phyloP scores from a whole-genome alignment of 1,139 yeast genomes.

The Geotrichum bryndzae region DNA sequence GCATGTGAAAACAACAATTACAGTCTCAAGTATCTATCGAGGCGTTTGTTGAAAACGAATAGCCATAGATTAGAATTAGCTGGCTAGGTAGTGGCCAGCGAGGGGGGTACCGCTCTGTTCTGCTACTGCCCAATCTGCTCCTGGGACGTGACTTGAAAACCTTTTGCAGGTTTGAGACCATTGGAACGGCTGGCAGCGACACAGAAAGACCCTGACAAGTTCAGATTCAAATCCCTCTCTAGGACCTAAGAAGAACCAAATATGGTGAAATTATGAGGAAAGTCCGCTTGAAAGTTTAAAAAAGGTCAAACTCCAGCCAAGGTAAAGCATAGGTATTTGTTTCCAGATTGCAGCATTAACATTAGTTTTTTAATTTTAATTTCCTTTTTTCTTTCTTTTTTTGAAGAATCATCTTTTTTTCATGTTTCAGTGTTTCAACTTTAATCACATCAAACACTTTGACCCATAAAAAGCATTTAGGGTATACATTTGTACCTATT shows the following conservation, averaged over 20 bases:
- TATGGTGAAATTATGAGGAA: too few relatives aligned
- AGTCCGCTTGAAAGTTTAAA: too few relatives aligned
- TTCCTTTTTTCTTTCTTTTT: not conserved
- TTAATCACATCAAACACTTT: not conserved
- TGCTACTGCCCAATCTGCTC: too few relatives aligned
- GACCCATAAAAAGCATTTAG: not conserved
- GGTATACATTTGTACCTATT: not conserved
- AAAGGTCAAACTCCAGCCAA: too few relatives aligned
- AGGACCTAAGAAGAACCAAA: too few relatives aligned
- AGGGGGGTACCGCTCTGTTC: too few relatives aligned
- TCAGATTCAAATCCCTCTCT: too few relatives aligned
- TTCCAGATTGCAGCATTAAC: not conserved
- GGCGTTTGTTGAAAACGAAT: not conserved
- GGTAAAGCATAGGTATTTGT: not conserved
- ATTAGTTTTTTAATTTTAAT: not conserved
- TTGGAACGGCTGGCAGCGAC: too few relatives aligned
- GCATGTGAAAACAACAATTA: not conserved
- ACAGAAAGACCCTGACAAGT: too few relatives aligned
- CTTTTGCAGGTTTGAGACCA: too few relatives aligned
- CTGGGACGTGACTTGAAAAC: too few relatives aligned
- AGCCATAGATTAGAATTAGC: not conserved
- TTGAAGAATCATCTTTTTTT: not conserved
- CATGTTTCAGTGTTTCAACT: not conserved
- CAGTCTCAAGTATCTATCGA: not conserved
- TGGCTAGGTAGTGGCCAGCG: not conserved